Evolutionary conservation across 768 basidiomycete species (phyloP), one percentile per base, ranked within the genome.

Genomic region (Suillus discolor): DNA sequence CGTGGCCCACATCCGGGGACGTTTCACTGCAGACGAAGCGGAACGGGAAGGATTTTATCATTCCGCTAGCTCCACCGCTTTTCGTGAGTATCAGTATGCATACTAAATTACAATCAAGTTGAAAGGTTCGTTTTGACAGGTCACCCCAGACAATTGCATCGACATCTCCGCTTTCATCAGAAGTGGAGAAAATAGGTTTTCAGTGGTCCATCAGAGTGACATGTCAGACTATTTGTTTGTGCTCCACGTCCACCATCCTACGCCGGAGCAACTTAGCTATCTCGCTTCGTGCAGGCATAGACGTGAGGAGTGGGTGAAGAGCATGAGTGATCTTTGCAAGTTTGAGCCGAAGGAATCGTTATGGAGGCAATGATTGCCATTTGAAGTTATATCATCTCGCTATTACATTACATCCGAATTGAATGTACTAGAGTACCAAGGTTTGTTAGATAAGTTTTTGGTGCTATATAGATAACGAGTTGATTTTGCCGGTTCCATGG

Each of bases 241-340:
- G 31, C 73, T 89, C 4, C 81, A 81, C 59, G 79, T 76, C 1
- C 87, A 88, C 71, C 74, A 70, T 42, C 87, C 87, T 5, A 87
- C 84, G 6, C 67, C 54, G 9, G 71, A 71, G 2, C 87, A 88
- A 70, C 68, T 86, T 2, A 69, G 73, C 28, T 72, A 70, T 39
- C 31, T 78, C 1, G 65, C 65, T 4, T 59, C 54, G 13, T 61
- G 70, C 7, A 69, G 45, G 36, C 39, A 11, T 8, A 65, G 61
- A 1, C 68, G 72, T 20, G 68, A 74, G 28, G 70, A 54, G 2
- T 78, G 77, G 76, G 68, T 4, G 28, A 62, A n/a, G 38, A 68
- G 73, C 36, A 23, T 77, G 61, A 57, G 64, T 12, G 66, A 41
- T 0, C n/a, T 76, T 44, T 65, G 68, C 65, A 61, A 41, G 18